These are phyloP conservation scores for Curvularia hawaiiensis DNA, from an alignment of 2,329 filamentous ascomycete species.

Conservation along the genomic window DNA sequence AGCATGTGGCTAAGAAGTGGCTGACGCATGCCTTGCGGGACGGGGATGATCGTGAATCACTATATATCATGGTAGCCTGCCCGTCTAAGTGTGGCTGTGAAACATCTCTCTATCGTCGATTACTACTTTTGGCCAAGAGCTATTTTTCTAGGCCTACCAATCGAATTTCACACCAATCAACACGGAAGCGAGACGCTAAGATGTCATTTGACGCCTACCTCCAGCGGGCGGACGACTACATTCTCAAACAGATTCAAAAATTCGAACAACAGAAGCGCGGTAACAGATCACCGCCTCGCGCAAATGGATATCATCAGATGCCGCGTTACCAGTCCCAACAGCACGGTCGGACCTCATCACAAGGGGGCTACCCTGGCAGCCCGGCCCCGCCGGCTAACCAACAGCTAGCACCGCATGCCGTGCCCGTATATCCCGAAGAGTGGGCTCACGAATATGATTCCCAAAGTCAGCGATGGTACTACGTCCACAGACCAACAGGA, in stretches of 20 bases:
- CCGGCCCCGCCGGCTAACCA: slow-evolving; percentile 11
- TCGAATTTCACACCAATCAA: neutral
- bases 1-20: slow-evolving; percentile 16
- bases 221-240: slow-evolving; percentile 24
- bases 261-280: slow-evolving; percentile 23
- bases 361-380: slow-evolving; percentile 8
- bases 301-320: slow-evolving; percentile 15
- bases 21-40: slow-evolving; percentile 18
- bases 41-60: slow-evolving; percentile 1
- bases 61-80: slow-evolving; percentile 12
- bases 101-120: slow-evolving; percentile 2
- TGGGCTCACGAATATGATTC: slow-evolving; percentile 69
- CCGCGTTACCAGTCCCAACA: slow-evolving; percentile 4
- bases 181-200: neutral
- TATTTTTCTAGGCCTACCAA: neutral
- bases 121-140: neutral
- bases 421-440: slow-evolving; percentile 52
- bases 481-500: slow-evolving; percentile 64
- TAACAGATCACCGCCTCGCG: slow-evolving; percentile 11
- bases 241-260: slow-evolving; percentile 25
- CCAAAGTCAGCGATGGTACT: slow-evolving; percentile 65
- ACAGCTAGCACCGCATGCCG: slow-evolving; percentile 25
- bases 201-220: slow-evolving; percentile 24
- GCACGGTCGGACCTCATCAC: slow-evolving; percentile 6
- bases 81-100: slow-evolving; percentile 12